Evolutionary conservation across 2,329 filamentous ascomycete species (phyloP).

Genomic region (Fusarium praegraminearum): DNA sequence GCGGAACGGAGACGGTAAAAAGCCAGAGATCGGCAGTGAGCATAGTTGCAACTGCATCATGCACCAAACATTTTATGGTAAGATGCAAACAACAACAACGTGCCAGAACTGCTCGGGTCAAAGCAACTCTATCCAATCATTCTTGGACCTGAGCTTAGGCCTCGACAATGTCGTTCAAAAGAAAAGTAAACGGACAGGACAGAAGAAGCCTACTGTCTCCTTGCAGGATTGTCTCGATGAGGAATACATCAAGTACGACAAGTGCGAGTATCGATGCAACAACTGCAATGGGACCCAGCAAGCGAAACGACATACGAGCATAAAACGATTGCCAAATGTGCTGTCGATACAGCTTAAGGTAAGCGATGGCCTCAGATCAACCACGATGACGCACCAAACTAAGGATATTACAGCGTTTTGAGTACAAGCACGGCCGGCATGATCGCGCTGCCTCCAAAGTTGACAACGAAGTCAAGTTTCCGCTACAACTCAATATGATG

Average conservation of each 20-base stretch:
- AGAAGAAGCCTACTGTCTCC: conserved; percentile 58
- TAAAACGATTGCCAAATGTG: conserved; percentile 88
- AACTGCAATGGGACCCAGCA: conserved; percentile 82
- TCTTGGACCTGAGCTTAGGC: conserved; percentile 90
- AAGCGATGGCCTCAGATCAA: conserved; percentile 36
- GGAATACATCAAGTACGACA: conserved; percentile 88
- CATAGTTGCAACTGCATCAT: conserved; percentile 88
- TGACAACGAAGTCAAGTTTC: conserved; percentile 86
- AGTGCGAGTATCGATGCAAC: conserved; percentile 88
- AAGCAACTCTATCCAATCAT: conserved; percentile 86
- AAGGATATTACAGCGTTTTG: conserved; percentile 67
- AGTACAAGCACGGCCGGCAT: conserved; percentile 74
- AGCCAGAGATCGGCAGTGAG: conserved; percentile 68
- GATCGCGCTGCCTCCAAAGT: conserved; percentile 85
- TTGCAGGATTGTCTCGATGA: conserved; percentile 82
- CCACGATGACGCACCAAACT: conserved; percentile 1
- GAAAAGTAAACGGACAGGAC: conserved; percentile 66
- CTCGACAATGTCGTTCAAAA: conserved; percentile 82
- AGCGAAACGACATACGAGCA: conserved; percentile 84
- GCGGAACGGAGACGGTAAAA: conserved; percentile 78
- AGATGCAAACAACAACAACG: conserved; percentile 88
- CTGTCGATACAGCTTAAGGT: conserved; percentile 94
- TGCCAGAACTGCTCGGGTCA: conserved; percentile 88
- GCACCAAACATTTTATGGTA: conserved; percentile 94
- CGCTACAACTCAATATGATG: conserved; percentile 87